Conservation (phyloP, 2,329 filamentous ascomycete genomes). For the Penicillium sp. region DNA sequence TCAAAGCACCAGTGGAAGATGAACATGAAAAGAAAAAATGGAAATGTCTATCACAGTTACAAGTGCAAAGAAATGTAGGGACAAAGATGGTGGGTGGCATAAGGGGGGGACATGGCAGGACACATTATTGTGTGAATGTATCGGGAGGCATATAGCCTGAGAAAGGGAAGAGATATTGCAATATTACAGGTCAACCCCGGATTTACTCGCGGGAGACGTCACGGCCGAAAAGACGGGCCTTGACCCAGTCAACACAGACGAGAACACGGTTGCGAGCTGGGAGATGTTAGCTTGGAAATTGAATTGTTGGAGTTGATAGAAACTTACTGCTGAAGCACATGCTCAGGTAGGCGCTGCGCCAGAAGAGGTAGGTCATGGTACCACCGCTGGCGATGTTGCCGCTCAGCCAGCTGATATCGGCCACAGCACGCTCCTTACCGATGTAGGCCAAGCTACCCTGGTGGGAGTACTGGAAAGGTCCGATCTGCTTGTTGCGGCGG, state of each 20-base stretch:
- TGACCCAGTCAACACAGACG: constrained; percentile 92
- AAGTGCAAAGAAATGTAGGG: constrained; percentile 4
- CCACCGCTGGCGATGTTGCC: constrained; percentile 94
- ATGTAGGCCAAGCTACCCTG: constrained; percentile 97
- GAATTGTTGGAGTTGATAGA: constrained; percentile 13
- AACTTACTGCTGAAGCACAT: constrained; percentile 99
- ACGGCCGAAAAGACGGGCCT: constrained; percentile 94
- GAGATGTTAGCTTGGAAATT: constrained; percentile 4
- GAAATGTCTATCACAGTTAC: constrained; percentile 25
- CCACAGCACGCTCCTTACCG: constrained; percentile 95
- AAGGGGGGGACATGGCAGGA: constrained; percentile 9
- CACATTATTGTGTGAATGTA: constrained; percentile 4
- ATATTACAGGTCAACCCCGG: constrained; percentile 10
- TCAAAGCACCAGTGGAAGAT: constrained; percentile 12
- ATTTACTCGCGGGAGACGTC: constrained; percentile 66
- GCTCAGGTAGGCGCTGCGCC: constrained; percentile 95
- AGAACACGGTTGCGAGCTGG: constrained; percentile 89
- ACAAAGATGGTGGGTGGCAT: constrained; percentile 18
- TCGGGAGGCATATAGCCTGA: constrained; percentile 5
- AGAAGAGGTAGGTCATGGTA: constrained; percentile 95
- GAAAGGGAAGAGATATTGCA: constrained; percentile 12
- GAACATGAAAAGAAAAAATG: constrained; percentile 19
- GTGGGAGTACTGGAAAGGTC: constrained; percentile 98
- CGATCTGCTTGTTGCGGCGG: constrained; percentile 87
- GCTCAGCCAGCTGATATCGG: constrained; percentile 95